These are phyloP conservation scores for Solanum infundibuliforme DNA, from an alignment of 257 asterid genomes.

Conservation along the genomic window DNA sequence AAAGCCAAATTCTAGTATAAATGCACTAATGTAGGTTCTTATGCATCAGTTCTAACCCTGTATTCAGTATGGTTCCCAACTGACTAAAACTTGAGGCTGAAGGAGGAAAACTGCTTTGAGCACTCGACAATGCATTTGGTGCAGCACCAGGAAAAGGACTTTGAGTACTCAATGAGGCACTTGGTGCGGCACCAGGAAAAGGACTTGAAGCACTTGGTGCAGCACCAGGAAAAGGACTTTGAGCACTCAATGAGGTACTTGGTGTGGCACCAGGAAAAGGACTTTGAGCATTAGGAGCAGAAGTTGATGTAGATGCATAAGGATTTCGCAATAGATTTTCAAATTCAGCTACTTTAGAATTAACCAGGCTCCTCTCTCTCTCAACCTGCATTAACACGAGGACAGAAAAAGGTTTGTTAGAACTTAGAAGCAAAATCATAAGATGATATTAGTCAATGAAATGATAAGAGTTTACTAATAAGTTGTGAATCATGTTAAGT, in stretches of 20 bases:
- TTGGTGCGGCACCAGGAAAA: conserved; percentile 21
- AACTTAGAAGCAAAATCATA: not conserved
- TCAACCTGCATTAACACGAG: conserved; percentile 49
- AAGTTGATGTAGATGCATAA: conserved; percentile 21
- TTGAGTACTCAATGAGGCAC: conserved; percentile 18
- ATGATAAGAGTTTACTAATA: not conserved
- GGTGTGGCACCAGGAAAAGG: conserved; percentile 26
- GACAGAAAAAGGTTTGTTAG: conserved; percentile 7
- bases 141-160: conserved; percentile 22
- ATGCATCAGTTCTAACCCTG: conserved; percentile 36
- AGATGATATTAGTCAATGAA: not conserved
- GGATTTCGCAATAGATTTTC: conserved; percentile 55
- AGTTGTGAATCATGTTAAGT: not conserved
- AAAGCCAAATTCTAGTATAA: not conserved
- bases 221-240: conserved; percentile 27
- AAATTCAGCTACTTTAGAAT: conserved; percentile 62
- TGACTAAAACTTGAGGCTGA: conserved; percentile 62
- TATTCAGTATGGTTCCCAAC: conserved; percentile 38
- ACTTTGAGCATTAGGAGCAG: conserved; percentile 34
- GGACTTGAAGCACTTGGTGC: conserved; percentile 19
- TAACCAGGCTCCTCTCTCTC: conserved; percentile 57
- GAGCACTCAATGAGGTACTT: conserved; percentile 17
- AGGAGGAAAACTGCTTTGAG: conserved; percentile 33
- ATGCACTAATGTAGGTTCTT: not conserved
- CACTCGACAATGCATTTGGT: conserved; percentile 15